A percentile compares a stretch with the other conserved stretches of the same genome.
Conservation (phyloP, 2,329 filamentous ascomycete genomes). For the Ophiocordyceps robertsii region DNA sequence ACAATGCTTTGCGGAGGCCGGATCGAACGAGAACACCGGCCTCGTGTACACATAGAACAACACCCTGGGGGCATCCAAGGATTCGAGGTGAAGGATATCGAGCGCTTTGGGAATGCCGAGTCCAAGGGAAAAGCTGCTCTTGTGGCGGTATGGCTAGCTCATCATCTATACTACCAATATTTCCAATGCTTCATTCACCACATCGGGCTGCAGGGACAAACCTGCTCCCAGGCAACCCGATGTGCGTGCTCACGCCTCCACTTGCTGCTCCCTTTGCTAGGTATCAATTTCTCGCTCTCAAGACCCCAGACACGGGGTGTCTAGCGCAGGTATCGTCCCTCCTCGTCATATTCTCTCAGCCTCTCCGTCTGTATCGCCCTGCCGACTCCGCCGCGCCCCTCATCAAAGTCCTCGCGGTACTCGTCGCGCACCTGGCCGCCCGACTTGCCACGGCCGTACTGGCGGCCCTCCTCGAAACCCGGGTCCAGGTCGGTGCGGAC, state of each 20-base stretch:
- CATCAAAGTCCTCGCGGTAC: conserved; percentile 93
- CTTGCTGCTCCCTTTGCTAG: background rate
- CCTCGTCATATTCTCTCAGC: conserved; percentile 26
- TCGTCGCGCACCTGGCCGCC: conserved; percentile 96
- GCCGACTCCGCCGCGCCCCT: conserved; percentile 81
- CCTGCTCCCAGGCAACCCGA: too few species aligned
- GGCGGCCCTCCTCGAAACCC: conserved; percentile 87
- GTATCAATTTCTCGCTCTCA: background rate
- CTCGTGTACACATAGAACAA: too few species aligned
- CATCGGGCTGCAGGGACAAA: too few species aligned
- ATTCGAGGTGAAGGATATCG: too few species aligned
- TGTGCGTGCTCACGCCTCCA: background rate
- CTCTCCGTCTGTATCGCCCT: conserved; percentile 53
- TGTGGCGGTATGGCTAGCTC: too few species aligned
- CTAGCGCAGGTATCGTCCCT: conserved; percentile 10
- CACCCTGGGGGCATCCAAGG: too few species aligned
- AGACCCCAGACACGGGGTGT: background rate
- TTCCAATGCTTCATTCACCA: too few species aligned
- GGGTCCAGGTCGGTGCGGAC: conserved; percentile 93
- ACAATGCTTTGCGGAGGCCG: too few species aligned
- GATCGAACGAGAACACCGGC: too few species aligned
- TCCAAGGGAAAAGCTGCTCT: too few species aligned
- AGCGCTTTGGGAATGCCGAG: too few species aligned
- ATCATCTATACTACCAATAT: too few species aligned
- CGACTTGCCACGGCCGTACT: conserved; percentile 91